Base-by-base conservation (phyloP, 306 rosid genomes). In the Trichosanthes truncata region DNA sequence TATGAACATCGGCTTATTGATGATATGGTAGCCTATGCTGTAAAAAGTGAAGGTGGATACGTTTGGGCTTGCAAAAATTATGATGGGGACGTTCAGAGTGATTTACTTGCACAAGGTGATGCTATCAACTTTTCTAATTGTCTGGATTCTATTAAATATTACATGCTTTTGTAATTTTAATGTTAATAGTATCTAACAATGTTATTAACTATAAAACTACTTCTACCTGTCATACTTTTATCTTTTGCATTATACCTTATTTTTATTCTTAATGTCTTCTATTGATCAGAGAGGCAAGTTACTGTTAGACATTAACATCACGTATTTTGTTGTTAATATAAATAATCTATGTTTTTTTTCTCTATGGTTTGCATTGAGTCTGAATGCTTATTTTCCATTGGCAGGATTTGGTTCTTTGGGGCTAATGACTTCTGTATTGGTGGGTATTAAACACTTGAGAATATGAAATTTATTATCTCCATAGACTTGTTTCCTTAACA, bases 51-150 rank as follows among this genome's bases (percentile, higher is more conserved):
- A 84, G 99, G 99, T 38, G 99, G 99, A 79, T 95, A 95, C 89
- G 96, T 95, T 66, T 95, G 99, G 97, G 99, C 99, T 79, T 95
- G 99, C 88, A 95, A 95, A 84, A 95, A 95, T 87, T 95, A 95
- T 80, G 99, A 95, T 80, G 99, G 99, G 62, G 99, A 95, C 71
- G 97, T 95, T 71, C 97, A 84, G 84, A 95, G 99, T 85, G 99
- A 95, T 90, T 87, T 95, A 84, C 99, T 95, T 73, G 99, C 98
- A 69, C 99, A 95, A 89, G 98, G 98, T 95, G 82, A 80, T 45
- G 68, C 82, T 46, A 40, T 51, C 6, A 14, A 17, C 36, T 74
- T 29, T 48, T 76, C 77, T 76, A 59, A 20, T 29, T 36, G n/a
- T 40, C 45, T 7, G 56, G 69, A 3, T 45, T 63, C 45, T 35